Percentiles rank a stretch among this genome's conserved stretches.
These are phyloP conservation scores for Epichloe brachyelytri DNA, from an alignment of 2,329 filamentous ascomycete genomes.

Conservation along the genomic window DNA sequence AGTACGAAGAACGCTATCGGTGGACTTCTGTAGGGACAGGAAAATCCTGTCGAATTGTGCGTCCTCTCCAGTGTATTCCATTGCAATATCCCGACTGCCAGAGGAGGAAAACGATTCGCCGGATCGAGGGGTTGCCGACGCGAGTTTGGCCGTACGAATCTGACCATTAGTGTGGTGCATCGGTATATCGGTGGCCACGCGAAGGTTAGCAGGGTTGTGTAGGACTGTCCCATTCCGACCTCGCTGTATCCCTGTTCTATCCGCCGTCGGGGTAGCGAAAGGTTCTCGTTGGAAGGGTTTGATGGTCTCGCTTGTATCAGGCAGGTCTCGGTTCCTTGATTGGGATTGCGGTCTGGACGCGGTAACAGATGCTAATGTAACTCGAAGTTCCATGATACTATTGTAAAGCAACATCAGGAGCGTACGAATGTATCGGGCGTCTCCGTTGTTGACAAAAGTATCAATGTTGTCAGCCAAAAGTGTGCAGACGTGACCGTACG, in stretches of 20 bases:
- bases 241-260: constrained; percentile 26
- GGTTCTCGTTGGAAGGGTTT: constrained; percentile 38
- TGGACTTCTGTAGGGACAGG: constrained; percentile 58
- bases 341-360: constrained; percentile 13
- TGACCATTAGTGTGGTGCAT: constrained; percentile 32
- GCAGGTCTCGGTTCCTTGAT: constrained; percentile 7
- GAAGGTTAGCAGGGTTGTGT: constrained; percentile 40
- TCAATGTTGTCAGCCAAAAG: constrained; percentile 49
- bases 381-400: constrained; percentile 53
- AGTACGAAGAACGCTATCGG: constrained; percentile 58
- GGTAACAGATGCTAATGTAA: constrained; percentile 30
- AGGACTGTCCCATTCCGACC: constrained; percentile 24
- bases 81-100: constrained; percentile 29
- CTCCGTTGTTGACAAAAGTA: constrained; percentile 50
- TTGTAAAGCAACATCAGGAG: constrained; percentile 52
- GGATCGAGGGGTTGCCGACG: constrained; percentile 61
- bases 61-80: constrained; percentile 65
- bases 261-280: constrained; percentile 39
- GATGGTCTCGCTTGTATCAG: constrained; percentile 32
- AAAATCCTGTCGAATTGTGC: constrained; percentile 73
- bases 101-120: constrained; percentile 64
- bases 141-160: constrained; percentile 38
- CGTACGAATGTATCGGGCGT: constrained; percentile 53
- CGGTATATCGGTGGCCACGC: constrained; percentile 42
- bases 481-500: constrained; percentile 53